phyloP scores from a whole-genome alignment of 371 early-diverging fungal genomes.

The Mucor saturninus region DNA sequence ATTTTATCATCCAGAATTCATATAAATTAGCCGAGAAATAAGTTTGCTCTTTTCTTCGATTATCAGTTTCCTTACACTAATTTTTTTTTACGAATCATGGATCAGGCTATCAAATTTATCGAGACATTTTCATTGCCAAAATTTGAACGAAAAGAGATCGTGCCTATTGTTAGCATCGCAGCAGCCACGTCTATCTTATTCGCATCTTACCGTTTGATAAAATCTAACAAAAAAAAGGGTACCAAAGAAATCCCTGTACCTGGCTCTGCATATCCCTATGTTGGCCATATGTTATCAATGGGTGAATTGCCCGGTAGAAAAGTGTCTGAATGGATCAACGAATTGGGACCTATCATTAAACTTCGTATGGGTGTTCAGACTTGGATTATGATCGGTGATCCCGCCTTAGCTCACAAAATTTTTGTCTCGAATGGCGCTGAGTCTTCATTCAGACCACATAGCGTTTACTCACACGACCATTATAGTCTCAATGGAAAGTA shows the following conservation, averaged over 20 bases:
- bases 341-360: constrained; percentile 18
- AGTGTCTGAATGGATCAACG: constrained; percentile 18
- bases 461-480: neutral
- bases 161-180: constrained; percentile 6
- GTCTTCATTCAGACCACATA: constrained; percentile 16
- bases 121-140: constrained; percentile 1
- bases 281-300: constrained; percentile 19
- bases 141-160: neutral
- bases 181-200: constrained; percentile 4
- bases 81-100: neutral
- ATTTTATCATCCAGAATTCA: too few relatives aligned
- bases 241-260: constrained; percentile 15
- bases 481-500: neutral
- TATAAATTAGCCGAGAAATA: too few relatives aligned
- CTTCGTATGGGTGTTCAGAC: constrained; percentile 22
- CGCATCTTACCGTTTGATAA: constrained; percentile 1
- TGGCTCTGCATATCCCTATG: constrained; percentile 4
- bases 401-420: constrained; percentile 23
- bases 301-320: constrained; percentile 6
- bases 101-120: constrained; percentile 1
- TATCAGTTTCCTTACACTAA: neutral
- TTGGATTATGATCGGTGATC: constrained; percentile 24
- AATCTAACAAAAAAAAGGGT: neutral
- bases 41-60: neutral
- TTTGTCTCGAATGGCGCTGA: constrained; percentile 16